Percentiles rank a stretch among this genome's conserved stretches.
phyloP scores from a whole-genome alignment of 306 rosid genomes.

The Castanea mollissima region DNA sequence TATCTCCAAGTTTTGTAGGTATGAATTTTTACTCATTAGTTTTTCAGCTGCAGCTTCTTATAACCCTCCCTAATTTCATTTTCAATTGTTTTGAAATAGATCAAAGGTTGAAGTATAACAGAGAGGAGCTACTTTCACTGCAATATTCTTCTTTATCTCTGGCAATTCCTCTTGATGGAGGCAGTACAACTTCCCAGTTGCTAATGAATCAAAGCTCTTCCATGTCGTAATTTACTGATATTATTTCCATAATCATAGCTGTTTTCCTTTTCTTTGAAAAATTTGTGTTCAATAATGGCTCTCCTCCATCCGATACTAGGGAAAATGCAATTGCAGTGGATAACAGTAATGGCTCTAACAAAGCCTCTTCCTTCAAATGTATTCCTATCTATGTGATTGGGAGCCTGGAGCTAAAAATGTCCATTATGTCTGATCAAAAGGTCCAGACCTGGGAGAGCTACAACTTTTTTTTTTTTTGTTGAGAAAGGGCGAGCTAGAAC shows the following conservation, averaged over 20 bases:
- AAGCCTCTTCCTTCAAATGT: not conserved
- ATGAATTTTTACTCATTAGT: slow-evolving; percentile 1
- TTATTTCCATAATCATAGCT: too few relatives aligned
- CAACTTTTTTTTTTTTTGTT: too few relatives aligned
- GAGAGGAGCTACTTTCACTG: slow-evolving; percentile 74
- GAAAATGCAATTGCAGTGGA: not conserved
- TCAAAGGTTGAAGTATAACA: slow-evolving; percentile 81
- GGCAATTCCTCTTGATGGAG: slow-evolving; percentile 8
- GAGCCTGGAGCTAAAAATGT: too few relatives aligned
- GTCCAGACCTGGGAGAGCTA: too few relatives aligned
- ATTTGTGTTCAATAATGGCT: not conserved
- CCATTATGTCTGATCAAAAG: too few relatives aligned
- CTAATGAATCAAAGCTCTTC: not conserved
- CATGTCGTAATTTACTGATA: not conserved
- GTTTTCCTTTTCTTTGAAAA: not conserved
- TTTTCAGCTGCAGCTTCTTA: not conserved
- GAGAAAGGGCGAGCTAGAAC: too few relatives aligned
- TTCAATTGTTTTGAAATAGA: slow-evolving; percentile 47
- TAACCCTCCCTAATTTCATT: slow-evolving; percentile 20
- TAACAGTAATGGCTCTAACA: not conserved
- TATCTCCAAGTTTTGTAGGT: slow-evolving; percentile 64
- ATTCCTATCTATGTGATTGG: not conserved
- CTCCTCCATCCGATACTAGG: not conserved
- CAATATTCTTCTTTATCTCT: slow-evolving; percentile 28
- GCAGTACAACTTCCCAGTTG: not conserved